phyloP scores from a whole-genome alignment of 768 basidiomycete genomes.

The Pleurotus djamor region DNA sequence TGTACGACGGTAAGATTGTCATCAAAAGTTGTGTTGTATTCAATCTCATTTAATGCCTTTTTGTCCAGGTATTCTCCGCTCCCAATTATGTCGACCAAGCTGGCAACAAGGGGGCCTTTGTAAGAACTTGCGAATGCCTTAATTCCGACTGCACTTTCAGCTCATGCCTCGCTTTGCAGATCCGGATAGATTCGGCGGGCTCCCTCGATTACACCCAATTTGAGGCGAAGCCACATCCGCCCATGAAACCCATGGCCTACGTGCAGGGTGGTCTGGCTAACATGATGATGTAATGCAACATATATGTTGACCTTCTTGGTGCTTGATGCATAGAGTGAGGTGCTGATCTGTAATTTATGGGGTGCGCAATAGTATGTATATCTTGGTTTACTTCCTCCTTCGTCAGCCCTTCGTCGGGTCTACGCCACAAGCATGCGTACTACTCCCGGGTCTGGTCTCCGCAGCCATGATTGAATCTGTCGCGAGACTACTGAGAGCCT shows the following conservation, averaged over 20 bases:
- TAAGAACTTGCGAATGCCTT: constrained; percentile 33
- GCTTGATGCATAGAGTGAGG: background rate
- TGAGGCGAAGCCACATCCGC: constrained; percentile 84
- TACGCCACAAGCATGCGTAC: no score
- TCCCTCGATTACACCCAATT: constrained; percentile 76
- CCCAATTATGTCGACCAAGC: constrained; percentile 94
- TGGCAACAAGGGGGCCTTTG: constrained; percentile 91
- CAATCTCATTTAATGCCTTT: constrained; percentile 8
- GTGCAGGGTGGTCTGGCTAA: constrained; percentile 62
- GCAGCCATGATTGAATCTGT: no score
- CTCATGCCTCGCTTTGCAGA: constrained; percentile 35
- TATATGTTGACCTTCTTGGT: constrained; percentile 8
- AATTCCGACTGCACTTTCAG: background rate
- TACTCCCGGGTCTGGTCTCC: no score
- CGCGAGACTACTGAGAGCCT: no score
- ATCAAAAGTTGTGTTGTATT: background rate
- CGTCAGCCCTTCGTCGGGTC: no score
- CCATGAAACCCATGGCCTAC: constrained; percentile 93
- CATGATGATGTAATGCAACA: constrained; percentile 52
- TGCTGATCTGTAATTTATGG: background rate
- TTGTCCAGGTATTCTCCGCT: constrained; percentile 79
- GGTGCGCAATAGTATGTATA: background rate
- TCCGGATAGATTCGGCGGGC: constrained; percentile 80
- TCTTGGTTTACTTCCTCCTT: no score
- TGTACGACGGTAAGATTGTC: constrained; percentile 77